Base-by-base conservation (phyloP, 176 grass and related monocot genomes). In the Rhynchospora tenuis region DNA sequence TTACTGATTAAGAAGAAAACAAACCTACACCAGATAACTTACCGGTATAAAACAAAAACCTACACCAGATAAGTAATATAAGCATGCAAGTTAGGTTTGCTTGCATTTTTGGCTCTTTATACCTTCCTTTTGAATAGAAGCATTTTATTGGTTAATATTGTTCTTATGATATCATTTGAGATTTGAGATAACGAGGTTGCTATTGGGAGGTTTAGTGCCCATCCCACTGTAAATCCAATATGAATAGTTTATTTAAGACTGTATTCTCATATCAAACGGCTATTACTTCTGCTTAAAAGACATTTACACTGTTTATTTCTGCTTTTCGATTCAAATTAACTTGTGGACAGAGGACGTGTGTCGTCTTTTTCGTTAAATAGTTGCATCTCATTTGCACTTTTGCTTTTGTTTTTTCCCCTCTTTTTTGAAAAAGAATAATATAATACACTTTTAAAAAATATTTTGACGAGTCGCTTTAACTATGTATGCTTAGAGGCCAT, bases 171-270 rank as follows among this genome's bases (percentile, higher is more conserved):
- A 44, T 62, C 16, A 29, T 63, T 61, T 46, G 61, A 9, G 59
- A 29, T 63, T 61, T 46, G 61, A 9, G 59, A 82, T 82, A 80
- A 61, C 8, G 45, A 15, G 59, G 22, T 23, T 46, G 19, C 20
- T 58, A 13, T 81, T 81, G 70, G 70, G 43, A 54, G 56, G 9
- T 47, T 44, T 52, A 76, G 73, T 76, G 73, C 48, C 23, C 17
- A 22, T 22, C 12, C 14, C 5, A 80, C 60, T 86, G 84, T 78
- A 86, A 69, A 68, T 79, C 84, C 59, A 69, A 13, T 79, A 56
- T 29, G 12, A 28, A 45, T 78, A 52, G 7, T 17, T 64, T 66
- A 80, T 67, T 65, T 64, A 48, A 82, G 19, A 42, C 31, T 69
- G 59, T 28, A 12, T 44, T 45, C 6, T 43, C 80, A 82, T 82